Evolutionary conservation across 176 grass and related monocot species (phyloP).

Genomic region (Aechmea fasciata): DNA sequence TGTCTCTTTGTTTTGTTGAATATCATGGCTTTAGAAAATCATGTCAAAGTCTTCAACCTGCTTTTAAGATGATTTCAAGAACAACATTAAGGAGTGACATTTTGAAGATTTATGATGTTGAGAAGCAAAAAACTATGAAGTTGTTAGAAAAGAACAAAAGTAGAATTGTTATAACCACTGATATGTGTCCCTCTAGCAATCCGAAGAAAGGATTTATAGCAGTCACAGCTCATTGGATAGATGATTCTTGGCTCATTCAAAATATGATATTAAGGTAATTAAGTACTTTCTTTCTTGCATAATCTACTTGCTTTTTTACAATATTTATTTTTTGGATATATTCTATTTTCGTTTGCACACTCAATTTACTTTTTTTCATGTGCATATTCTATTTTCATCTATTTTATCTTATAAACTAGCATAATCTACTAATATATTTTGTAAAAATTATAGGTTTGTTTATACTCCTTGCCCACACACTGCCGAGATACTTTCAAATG

Average conservation of each 20-base stretch:
- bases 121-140: constrained; percentile 12
- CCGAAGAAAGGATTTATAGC: constrained; percentile 17
- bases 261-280: constrained; percentile 7
- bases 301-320: too few relatives aligned
- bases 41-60: neutral
- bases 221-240: constrained; percentile 6
- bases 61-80: constrained; percentile 5
- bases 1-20: constrained; percentile 2
- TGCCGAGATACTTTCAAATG: neutral
- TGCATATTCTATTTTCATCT: too few relatives aligned
- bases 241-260: constrained; percentile 1
- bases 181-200: constrained; percentile 14
- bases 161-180: constrained; percentile 8
- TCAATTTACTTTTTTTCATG: too few relatives aligned
- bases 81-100: constrained; percentile 7
- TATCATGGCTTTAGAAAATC: neutral
- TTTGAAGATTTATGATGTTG: neutral
- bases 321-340: too few relatives aligned
- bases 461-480: neutral
- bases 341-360: too few relatives aligned
- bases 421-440: neutral
- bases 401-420: too few relatives aligned
- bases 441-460: neutral
- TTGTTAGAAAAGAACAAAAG: neutral
- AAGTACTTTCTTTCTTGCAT: neutral